phyloP scores from a whole-genome alignment of 140 eudicot species.

The Oenanthe javanica region DNA sequence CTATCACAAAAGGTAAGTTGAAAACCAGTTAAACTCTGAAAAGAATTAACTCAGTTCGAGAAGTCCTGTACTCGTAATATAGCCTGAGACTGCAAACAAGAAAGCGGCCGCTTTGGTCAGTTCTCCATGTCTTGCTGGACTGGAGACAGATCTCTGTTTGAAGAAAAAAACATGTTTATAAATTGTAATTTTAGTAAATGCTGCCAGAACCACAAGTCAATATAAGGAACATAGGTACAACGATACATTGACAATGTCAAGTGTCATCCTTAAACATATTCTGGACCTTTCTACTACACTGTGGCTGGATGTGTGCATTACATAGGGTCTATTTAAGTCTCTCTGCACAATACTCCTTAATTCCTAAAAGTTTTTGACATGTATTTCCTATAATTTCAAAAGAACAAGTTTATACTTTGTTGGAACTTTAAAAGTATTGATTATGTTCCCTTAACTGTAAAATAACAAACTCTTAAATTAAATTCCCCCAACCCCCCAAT shows the following conservation, averaged over 20 bases:
- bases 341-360: not conserved
- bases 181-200: not conserved
- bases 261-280: not conserved
- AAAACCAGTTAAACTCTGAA: not conserved
- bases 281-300: not conserved
- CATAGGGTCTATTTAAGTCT: not conserved
- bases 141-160: not conserved
- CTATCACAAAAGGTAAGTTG: not conserved
- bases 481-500: not conserved
- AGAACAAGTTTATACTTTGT: not conserved
- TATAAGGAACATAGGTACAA: not conserved
- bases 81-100: not conserved
- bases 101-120: not conserved
- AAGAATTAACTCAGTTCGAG: no score
- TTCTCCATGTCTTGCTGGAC: not conserved
- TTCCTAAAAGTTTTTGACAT: not conserved
- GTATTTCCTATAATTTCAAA: not conserved
- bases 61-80: no score
- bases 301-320: not conserved
- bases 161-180: not conserved
- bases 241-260: not conserved
- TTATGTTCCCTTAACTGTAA: not conserved
- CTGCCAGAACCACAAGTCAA: not conserved
- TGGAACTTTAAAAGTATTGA: not conserved
- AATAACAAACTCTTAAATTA: not conserved